These are phyloP conservation scores for Aschersonia sp. DNA, from an alignment of 2,329 filamentous ascomycete species.

Conservation along the genomic window DNA sequence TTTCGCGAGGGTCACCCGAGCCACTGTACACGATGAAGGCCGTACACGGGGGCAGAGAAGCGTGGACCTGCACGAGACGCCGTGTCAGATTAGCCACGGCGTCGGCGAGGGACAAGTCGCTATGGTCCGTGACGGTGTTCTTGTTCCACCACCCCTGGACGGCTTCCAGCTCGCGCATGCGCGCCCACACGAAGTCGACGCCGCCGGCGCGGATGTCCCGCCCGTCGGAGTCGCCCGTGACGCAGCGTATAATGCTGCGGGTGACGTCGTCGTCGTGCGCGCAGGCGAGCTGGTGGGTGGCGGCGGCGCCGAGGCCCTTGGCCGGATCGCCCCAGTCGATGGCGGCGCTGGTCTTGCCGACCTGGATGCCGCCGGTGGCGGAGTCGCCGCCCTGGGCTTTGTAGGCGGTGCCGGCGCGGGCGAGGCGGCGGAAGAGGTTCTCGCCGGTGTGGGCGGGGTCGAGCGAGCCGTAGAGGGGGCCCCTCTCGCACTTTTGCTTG, in stretches of 20 bases:
- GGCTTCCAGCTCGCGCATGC: slow-evolving; percentile 51
- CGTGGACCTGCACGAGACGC: slow-evolving; percentile 41
- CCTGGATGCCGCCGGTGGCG: slow-evolving; percentile 39
- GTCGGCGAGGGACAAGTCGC: slow-evolving; percentile 22
- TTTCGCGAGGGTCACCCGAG: slow-evolving; percentile 52
- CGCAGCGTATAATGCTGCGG: slow-evolving; percentile 39
- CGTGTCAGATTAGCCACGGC: slow-evolving; percentile 29
- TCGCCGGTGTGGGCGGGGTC: slow-evolving; percentile 55
- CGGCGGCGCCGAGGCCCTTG: slow-evolving; percentile 40
- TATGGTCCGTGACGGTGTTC: slow-evolving; percentile 29
- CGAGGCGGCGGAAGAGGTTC: slow-evolving; percentile 77
- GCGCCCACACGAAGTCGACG: slow-evolving; percentile 53
- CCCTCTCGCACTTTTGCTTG: slow-evolving; percentile 91
- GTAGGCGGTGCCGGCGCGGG: slow-evolving; percentile 46
- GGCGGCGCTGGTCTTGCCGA: slow-evolving; percentile 54
- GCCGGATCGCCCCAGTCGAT: slow-evolving; percentile 81
- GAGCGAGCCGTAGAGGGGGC: slow-evolving; percentile 68
- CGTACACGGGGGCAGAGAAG: slow-evolving; percentile 47
- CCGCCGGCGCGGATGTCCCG: slow-evolving; percentile 42
- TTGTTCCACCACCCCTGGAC: slow-evolving; percentile 55
- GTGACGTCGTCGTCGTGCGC: slow-evolving; percentile 44
- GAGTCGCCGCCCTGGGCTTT: slow-evolving; percentile 43
- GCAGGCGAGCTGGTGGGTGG: slow-evolving; percentile 42
- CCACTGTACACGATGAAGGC: slow-evolving; percentile 51
- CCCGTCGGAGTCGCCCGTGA: slow-evolving; percentile 43